These are phyloP conservation scores for Fusarium tupiense DNA, from an alignment of 2,329 filamentous ascomycete genomes.

Conservation along the genomic window DNA sequence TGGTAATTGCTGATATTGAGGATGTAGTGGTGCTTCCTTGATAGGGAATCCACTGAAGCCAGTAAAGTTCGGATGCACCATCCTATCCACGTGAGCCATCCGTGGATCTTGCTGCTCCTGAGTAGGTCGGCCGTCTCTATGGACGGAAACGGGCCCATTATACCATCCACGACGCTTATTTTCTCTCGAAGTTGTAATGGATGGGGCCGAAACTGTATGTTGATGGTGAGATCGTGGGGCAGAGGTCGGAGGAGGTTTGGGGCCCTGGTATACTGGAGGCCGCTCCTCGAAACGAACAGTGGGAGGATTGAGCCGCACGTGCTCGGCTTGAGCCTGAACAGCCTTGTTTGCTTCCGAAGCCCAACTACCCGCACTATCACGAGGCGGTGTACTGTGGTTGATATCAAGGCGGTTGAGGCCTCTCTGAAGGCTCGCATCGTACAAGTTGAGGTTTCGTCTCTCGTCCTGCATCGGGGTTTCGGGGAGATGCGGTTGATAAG, in stretches of 20 bases:
- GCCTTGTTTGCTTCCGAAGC: conserved; percentile 66
- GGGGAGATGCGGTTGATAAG: conserved; percentile 41
- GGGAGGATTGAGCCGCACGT: conserved; percentile 56
- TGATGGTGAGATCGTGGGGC: conserved; percentile 56
- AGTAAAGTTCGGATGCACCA: conserved; percentile 66
- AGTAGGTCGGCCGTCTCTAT: conserved; percentile 49
- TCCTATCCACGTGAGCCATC: conserved; percentile 62
- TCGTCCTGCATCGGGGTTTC: conserved; percentile 54
- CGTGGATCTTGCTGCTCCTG: conserved; percentile 45
- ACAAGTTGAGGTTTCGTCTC: conserved; percentile 63
- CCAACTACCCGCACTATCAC: conserved; percentile 65
- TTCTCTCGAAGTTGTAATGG: conserved; percentile 65
- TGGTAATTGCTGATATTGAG: conserved; percentile 35
- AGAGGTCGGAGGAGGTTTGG: conserved; percentile 44
- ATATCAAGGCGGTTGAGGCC: conserved; percentile 75
- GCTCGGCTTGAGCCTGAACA: conserved; percentile 64
- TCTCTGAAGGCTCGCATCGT: conserved; percentile 73
- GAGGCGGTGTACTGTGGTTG: conserved; percentile 59
- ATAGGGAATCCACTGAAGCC: conserved; percentile 62
- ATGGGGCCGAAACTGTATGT: conserved; percentile 69
- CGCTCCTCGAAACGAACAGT: conserved; percentile 66
- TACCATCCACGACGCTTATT: conserved; percentile 79
- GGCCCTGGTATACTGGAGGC: conserved; percentile 48
- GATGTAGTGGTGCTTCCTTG: conserved; percentile 45
- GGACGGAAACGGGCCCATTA: conserved; percentile 59